A percentile compares a stretch with the other conserved stretches of the same genome.
phyloP scores from a whole-genome alignment of 106 monocot species.

The Dendrobium huoshanense region DNA sequence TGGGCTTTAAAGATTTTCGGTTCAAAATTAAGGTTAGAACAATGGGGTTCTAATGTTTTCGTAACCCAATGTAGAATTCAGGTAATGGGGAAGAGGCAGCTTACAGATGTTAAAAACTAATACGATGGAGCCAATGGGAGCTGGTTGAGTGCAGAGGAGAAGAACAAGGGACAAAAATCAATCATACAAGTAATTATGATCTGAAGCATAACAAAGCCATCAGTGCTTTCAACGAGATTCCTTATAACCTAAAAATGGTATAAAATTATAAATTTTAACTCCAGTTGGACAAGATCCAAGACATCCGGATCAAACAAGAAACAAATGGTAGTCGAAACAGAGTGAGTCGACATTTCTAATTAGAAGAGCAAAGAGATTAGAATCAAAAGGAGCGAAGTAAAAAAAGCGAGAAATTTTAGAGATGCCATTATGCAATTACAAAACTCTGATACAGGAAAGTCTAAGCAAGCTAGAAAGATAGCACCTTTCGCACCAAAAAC shows the following conservation, averaged over 20 bases:
- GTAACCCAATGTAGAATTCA: background rate
- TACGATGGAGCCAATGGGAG: no score
- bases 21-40: background rate
- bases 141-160: no score
- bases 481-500: background rate
- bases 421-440: background rate
- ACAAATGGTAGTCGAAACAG: background rate
- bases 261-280: background rate
- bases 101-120: no score
- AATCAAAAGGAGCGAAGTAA: background rate
- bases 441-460: slow-evolving; percentile 1
- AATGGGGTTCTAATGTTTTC: no score
- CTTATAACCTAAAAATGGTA: background rate
- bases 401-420: background rate
- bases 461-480: background rate
- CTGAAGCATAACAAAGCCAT: background rate
- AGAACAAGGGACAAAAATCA: background rate
- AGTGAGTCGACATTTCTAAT: background rate
- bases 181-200: background rate
- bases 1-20: background rate
- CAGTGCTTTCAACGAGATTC: no score
- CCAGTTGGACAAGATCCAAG: slow-evolving; percentile 1
- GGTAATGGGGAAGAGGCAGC: no score
- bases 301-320: background rate
- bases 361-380: background rate